Percentiles rank a stretch among this genome's conserved stretches.
phyloP scores from a whole-genome alignment of 352 stramenopile species.

The Globisporangium viniferum region DNA sequence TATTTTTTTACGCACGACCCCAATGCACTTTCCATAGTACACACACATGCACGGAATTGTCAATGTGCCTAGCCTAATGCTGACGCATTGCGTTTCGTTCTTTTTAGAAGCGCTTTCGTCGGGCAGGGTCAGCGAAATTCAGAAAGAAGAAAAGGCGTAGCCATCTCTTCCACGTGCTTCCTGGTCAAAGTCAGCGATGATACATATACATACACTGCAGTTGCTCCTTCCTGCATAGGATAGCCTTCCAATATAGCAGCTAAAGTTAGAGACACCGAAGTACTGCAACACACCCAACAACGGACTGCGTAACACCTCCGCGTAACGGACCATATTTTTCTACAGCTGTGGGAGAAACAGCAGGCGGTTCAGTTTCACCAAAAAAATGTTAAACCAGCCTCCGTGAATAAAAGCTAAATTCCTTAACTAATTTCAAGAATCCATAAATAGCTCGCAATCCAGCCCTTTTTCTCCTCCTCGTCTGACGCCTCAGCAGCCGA shows the following conservation, averaged over 20 bases:
- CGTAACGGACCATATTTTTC: background rate
- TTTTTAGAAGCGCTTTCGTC: background rate
- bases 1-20: background rate
- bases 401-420: background rate
- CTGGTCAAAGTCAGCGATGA: background rate
- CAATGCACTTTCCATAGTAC: too few relatives aligned
- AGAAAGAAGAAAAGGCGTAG: background rate
- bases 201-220: background rate
- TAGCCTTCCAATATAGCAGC: background rate
- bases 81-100: background rate
- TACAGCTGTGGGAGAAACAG: background rate
- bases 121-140: background rate
- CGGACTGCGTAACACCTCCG: too few relatives aligned
- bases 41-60: too few relatives aligned
- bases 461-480: slow-evolving; percentile 1
- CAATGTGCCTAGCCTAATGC: background rate
- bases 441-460: background rate
- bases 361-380: background rate
- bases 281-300: background rate
- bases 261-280: background rate
- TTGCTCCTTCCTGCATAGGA: background rate
- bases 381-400: background rate
- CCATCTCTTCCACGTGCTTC: background rate
- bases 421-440: background rate
- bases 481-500: background rate